Evolutionary conservation across 148 eudicot genomes (phyloP), one percentile per base, ranked within the genome.

Genomic region (Amaranthus palmeri): DNA sequence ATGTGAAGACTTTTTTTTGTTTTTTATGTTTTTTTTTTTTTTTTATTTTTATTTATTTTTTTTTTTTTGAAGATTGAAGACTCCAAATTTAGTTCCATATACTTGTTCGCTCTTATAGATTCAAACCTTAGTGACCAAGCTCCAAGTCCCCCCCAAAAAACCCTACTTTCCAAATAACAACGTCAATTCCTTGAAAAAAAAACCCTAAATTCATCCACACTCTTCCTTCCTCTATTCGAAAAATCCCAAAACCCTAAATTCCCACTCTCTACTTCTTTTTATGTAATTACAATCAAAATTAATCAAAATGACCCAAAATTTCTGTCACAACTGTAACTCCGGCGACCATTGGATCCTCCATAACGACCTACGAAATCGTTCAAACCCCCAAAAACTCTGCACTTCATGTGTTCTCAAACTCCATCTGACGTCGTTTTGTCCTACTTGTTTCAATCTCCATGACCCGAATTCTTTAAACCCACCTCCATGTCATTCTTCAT

Each of bases 341-440:
- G 87, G 74, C 68, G 88, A 86, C 49, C 84, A 77, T 11, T 82
- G 80, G 49, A 74, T 90, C 55, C 89, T 93, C 84, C 97, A 87
- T 84, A 80, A 87, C 75, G 73, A 88, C 80, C 82, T 68, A 10
- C 17, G 15, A 81, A 73, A 79, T 71, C 86, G 83, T 3, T 83
- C 81, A 3, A 42, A 15, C 72, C 78, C 61, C 80, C 86, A 79
- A n/a, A 87, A 86, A 48, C 84, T 88, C 72, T 93, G 98, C 86
- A 87, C 98, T 43, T 52, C 88, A 10, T 93, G 98, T 75, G 88
- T 93, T 64, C 83, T 93, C 46, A 82, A 83, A 12, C 83, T 77
- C 54, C 83, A 93, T 81, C 83, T 81, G n/a, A 80, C 83, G 46
- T 81, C 87, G 65, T 88, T 83, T 74, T 93, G 98, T 77, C 92